Evolutionary conservation across 1,284 basidiomycete species (phyloP).

Genomic region (Hypsizygus ulmarius): DNA sequence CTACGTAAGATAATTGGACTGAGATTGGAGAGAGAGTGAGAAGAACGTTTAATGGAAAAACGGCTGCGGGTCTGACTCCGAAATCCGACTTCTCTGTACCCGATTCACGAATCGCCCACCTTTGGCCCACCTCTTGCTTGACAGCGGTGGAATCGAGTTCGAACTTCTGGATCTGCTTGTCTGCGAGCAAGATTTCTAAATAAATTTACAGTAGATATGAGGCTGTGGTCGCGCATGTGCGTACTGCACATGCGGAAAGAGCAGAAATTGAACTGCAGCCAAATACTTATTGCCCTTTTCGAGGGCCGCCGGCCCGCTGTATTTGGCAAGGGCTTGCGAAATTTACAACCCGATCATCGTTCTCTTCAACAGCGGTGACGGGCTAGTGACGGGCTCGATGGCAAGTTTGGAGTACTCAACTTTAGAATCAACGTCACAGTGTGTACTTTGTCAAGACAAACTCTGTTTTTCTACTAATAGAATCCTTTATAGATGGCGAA

Average conservation of each 20-base stretch:
- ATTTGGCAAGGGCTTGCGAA: too few relatives aligned
- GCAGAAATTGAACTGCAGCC: too few relatives aligned
- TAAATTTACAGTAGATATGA: too few relatives aligned
- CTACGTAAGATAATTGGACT: background rate
- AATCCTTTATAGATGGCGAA: constrained; percentile 52
- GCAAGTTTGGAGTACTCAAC: constrained; percentile 35
- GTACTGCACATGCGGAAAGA: too few relatives aligned
- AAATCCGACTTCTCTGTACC: constrained; percentile 14
- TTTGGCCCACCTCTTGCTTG: background rate
- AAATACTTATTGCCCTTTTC: too few relatives aligned
- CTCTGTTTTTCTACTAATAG: background rate
- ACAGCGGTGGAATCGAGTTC: background rate
- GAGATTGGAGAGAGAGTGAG: background rate
- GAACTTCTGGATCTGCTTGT: too few relatives aligned
- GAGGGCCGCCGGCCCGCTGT: too few relatives aligned
- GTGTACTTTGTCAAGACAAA: constrained; percentile 2
- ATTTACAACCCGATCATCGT: background rate
- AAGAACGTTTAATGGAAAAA: background rate
- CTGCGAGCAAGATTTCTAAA: too few relatives aligned
- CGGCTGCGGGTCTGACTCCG: constrained; percentile 10
- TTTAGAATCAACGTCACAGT: constrained; percentile 37
- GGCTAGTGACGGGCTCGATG: constrained; percentile 8
- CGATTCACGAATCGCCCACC: constrained; percentile 9
- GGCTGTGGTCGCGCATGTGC: too few relatives aligned
- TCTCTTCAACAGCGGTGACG: background rate